phyloP scores from a whole-genome alignment of 2,329 filamentous ascomycete species.

The Penicillium sp. region DNA sequence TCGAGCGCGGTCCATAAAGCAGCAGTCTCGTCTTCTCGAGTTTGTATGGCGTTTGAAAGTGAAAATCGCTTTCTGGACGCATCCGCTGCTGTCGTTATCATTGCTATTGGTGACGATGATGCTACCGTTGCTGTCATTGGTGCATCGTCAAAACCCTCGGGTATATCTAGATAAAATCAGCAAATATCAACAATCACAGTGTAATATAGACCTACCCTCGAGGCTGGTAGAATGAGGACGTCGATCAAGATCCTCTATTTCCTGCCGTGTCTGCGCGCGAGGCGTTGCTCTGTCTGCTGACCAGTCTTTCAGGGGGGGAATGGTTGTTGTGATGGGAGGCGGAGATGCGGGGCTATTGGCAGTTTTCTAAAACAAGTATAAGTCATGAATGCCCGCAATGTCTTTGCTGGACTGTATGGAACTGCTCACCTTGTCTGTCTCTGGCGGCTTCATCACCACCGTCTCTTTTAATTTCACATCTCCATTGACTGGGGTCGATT shows the following conservation, averaged over 20 bases:
- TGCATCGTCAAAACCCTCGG: conserved; percentile 25
- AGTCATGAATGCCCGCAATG: background rate
- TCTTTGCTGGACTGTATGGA: background rate
- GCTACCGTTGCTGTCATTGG: background rate
- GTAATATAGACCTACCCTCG: conserved; percentile 55
- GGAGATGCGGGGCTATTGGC: conserved; percentile 52
- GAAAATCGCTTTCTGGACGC: conserved; percentile 21
- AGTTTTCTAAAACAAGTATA: conserved; percentile 20
- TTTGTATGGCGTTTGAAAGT: conserved; percentile 35
- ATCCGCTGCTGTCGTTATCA: conserved; percentile 15
- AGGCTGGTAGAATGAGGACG: conserved; percentile 66
- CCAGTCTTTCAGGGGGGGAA: conserved; percentile 63
- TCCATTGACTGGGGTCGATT: background rate
- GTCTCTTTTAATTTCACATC: conserved; percentile 11
- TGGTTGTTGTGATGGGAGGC: conserved; percentile 70
- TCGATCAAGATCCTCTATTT: conserved; percentile 57
- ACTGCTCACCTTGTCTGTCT: conserved; percentile 5
- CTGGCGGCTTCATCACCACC: conserved; percentile 1
- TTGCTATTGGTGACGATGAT: conserved; percentile 6
- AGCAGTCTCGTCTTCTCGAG: conserved; percentile 56
- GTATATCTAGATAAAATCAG: conserved; percentile 26
- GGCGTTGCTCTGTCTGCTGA: conserved; percentile 70
- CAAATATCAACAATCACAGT: background rate
- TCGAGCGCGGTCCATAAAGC: conserved; percentile 72
- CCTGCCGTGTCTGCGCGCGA: conserved; percentile 75